Evolutionary conservation across 441 rosid genomes (phyloP).

Genomic region (Cnidoscolus chayamansa): DNA sequence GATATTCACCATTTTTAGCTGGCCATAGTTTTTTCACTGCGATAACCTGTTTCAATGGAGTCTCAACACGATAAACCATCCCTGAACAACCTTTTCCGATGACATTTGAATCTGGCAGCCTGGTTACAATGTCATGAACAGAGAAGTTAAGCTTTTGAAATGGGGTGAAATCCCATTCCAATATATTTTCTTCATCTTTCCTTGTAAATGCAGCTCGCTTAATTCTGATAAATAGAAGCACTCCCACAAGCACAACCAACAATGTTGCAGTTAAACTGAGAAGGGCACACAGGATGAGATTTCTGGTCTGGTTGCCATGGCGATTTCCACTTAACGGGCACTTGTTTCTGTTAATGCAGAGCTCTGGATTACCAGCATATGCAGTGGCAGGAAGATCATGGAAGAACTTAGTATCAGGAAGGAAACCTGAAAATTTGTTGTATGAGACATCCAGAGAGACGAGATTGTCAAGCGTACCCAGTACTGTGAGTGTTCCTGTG

Average conservation of each 20-base stretch:
- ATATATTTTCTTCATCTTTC: conserved; percentile 33
- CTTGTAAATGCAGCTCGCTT: conserved; percentile 27
- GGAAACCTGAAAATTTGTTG: conserved; percentile 55
- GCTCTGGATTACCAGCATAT: conserved; percentile 46
- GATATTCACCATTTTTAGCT: conserved; percentile 40
- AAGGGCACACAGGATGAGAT: conserved; percentile 38
- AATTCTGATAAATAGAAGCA: conserved; percentile 35
- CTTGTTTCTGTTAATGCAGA: conserved; percentile 43
- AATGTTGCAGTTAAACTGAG: conserved; percentile 39
- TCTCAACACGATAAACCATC: conserved; percentile 60
- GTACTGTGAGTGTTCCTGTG: conserved; percentile 41
- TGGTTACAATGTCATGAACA: conserved; percentile 42
- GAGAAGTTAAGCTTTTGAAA: conserved; percentile 54
- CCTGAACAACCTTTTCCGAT: conserved; percentile 70
- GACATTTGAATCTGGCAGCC: conserved; percentile 51
- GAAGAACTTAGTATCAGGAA: conserved; percentile 61
- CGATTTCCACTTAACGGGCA: conserved; percentile 27
- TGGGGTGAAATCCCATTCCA: conserved; percentile 48
- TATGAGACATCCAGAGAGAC: conserved; percentile 54
- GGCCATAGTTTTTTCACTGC: conserved; percentile 87
- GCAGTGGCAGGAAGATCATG: conserved; percentile 44
- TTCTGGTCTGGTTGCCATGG: conserved; percentile 32
- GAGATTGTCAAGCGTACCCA: conserved; percentile 53
- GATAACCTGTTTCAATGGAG: conserved; percentile 47
- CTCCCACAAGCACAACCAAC: conserved; percentile 33